Conservation (phyloP, 345 rosid genomes). For the Rhizophora mangle region DNA sequence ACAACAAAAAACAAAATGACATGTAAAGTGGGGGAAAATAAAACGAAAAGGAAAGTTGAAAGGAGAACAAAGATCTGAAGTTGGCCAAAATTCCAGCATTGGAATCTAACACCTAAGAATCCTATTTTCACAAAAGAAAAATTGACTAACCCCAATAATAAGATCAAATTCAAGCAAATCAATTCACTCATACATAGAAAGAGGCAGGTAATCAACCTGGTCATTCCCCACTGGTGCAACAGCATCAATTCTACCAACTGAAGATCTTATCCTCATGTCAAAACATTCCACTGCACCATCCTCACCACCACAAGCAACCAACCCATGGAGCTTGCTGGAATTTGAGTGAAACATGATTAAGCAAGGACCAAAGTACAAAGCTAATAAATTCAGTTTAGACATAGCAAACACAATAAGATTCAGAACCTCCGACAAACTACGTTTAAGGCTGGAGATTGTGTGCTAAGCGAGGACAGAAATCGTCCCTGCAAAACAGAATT, state of each 20-base stretch:
- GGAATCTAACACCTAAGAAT: neutral
- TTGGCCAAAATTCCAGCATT: neutral
- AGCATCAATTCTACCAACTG: slow-evolving; percentile 79
- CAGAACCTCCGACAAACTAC: slow-evolving; percentile 83
- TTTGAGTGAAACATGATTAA: slow-evolving; percentile 15
- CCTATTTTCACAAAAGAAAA: neutral
- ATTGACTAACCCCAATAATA: neutral
- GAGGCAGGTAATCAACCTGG: slow-evolving; percentile 39
- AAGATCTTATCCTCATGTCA: slow-evolving; percentile 76
- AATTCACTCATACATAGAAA: slow-evolving; percentile 13
- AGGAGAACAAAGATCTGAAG: neutral
- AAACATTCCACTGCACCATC: slow-evolving; percentile 97
- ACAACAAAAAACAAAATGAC: too few relatives aligned
- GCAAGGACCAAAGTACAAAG: slow-evolving; percentile 6
- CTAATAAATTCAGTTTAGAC: neutral
- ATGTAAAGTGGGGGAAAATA: neutral
- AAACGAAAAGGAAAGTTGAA: neutral
- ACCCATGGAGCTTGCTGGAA: slow-evolving; percentile 78
- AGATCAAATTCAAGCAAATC: neutral
- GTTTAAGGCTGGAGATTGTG: slow-evolving; percentile 85
- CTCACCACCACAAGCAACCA: slow-evolving; percentile 97
- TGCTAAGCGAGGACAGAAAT: slow-evolving; percentile 69
- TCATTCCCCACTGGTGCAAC: slow-evolving; percentile 74
- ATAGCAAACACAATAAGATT: slow-evolving; percentile 5
- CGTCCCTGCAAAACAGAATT: slow-evolving; percentile 53